A percentile compares a stretch with the other conserved stretches of the same genome.
phyloP scores from a whole-genome alignment of 495 filamentous ascomycete genomes.

The Penicillium subrubescens region DNA sequence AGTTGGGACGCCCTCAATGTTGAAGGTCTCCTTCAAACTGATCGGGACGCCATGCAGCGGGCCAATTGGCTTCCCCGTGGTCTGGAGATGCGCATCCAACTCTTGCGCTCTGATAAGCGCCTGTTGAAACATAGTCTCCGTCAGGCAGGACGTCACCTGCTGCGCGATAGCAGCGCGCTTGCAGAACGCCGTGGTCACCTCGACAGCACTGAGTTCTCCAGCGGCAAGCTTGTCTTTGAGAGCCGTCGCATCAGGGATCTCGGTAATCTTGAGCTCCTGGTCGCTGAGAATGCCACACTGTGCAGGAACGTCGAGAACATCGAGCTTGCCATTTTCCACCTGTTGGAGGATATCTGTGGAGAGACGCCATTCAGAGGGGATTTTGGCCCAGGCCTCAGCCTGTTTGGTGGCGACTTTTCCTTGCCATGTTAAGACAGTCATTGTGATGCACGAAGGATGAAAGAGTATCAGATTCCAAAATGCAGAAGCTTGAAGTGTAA shows the following conservation, averaged over 20 bases:
- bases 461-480: too few relatives aligned
- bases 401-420: constrained; percentile 15
- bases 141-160: constrained; percentile 54
- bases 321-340: not conserved
- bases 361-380: constrained; percentile 13
- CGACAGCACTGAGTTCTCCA: constrained; percentile 40
- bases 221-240: constrained; percentile 19
- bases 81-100: not conserved
- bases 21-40: constrained; percentile 64
- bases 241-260: constrained; percentile 4
- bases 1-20: constrained; percentile 48
- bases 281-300: not conserved
- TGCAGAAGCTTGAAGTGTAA: not conserved
- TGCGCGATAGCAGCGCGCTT: constrained; percentile 49
- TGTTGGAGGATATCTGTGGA: constrained; percentile 1
- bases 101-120: not conserved
- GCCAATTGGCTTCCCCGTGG: not conserved
- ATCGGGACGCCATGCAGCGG: not conserved
- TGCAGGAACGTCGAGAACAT: not conserved
- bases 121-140: constrained; percentile 16
- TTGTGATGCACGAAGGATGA: not conserved
- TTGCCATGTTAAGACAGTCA: constrained; percentile 13
- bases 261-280: not conserved
- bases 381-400: constrained; percentile 12
- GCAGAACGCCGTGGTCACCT: constrained; percentile 56